A percentile compares a stretch with the other conserved stretches of the same genome.
Evolutionary conservation across 306 rosid species (phyloP).

Genomic region (Cicer arietinum): DNA sequence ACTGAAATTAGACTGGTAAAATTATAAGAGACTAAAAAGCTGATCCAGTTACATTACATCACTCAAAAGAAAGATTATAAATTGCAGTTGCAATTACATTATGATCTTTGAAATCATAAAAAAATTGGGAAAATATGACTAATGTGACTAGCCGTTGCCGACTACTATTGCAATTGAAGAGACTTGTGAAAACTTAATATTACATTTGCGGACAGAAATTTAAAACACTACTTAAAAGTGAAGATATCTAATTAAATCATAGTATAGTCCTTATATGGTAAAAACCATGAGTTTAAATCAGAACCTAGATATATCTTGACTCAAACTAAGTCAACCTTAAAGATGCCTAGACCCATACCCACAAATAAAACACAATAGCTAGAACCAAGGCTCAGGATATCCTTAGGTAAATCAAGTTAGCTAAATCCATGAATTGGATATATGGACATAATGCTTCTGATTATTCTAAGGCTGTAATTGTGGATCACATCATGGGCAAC

Average conservation of each 20-base stretch:
- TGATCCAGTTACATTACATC: neutral
- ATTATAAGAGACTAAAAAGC: neutral
- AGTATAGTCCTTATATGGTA: neutral
- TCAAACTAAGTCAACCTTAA: neutral
- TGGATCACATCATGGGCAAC: neutral
- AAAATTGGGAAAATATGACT: neutral
- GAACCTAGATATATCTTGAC: neutral
- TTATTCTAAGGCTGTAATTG: neutral
- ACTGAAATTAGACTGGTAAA: neutral
- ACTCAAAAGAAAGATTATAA: neutral
- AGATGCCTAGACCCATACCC: neutral
- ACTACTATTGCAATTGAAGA: neutral
- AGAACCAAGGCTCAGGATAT: neutral
- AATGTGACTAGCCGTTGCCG: neutral
- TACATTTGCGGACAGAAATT: neutral
- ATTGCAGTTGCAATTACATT: neutral
- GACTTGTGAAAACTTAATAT: neutral
- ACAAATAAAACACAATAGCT: neutral
- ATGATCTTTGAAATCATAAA: neutral
- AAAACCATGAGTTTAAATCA: constrained; percentile 9
- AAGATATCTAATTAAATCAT: neutral
- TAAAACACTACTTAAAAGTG: constrained; percentile 9
- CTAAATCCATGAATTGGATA: neutral
- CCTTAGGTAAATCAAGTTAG: neutral
- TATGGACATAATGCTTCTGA: too few relatives aligned